phyloP scores from a whole-genome alignment of 805 yeast species.

The Sungouiella blattae region DNA sequence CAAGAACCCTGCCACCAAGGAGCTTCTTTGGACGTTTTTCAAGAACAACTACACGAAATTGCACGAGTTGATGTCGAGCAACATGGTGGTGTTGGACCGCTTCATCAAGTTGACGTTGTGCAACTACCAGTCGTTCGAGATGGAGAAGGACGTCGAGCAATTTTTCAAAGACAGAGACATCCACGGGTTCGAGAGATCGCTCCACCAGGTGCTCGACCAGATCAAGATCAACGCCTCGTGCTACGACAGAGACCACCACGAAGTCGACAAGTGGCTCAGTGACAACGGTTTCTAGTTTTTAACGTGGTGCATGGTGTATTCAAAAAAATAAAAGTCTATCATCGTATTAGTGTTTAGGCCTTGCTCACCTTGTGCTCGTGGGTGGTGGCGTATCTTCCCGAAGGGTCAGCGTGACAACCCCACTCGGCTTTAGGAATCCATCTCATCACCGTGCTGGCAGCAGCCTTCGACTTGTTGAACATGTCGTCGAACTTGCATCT shows the following conservation, averaged over 20 bases:
- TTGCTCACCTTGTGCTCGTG: slow-evolving; percentile 59
- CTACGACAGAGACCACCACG: slow-evolving; percentile 42
- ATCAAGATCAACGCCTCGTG: slow-evolving; percentile 49
- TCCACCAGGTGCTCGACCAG: slow-evolving; percentile 54
- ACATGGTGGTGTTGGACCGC: slow-evolving; percentile 51
- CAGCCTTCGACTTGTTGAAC: slow-evolving; percentile 81
- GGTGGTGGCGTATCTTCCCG: slow-evolving; percentile 92
- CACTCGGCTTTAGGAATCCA: slow-evolving; percentile 99
- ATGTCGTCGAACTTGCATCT: slow-evolving; percentile 92
- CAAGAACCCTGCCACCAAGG: slow-evolving; percentile 42
- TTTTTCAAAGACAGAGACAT: slow-evolving; percentile 48
- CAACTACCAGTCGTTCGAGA: slow-evolving; percentile 22
- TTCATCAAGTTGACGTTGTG: slow-evolving; percentile 38
- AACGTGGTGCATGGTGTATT: no score
- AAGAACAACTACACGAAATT: slow-evolving; percentile 45
- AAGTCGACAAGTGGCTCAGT: slow-evolving; percentile 44
- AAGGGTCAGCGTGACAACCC: slow-evolving; percentile 99
- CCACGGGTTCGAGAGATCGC: slow-evolving; percentile 52
- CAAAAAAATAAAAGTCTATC: no score
- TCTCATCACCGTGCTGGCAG: slow-evolving; percentile 96
- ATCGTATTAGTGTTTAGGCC: no score
- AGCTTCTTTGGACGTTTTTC: slow-evolving; percentile 48
- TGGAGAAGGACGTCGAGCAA: slow-evolving; percentile 27
- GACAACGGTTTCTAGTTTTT: slow-evolving; percentile 3
- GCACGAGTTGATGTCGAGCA: slow-evolving; percentile 42